Percentiles rank a stretch among this genome's conserved stretches.
Evolutionary conservation across 1,284 basidiomycete genomes (phyloP).

Genomic region (Boletellus deceptivus): DNA sequence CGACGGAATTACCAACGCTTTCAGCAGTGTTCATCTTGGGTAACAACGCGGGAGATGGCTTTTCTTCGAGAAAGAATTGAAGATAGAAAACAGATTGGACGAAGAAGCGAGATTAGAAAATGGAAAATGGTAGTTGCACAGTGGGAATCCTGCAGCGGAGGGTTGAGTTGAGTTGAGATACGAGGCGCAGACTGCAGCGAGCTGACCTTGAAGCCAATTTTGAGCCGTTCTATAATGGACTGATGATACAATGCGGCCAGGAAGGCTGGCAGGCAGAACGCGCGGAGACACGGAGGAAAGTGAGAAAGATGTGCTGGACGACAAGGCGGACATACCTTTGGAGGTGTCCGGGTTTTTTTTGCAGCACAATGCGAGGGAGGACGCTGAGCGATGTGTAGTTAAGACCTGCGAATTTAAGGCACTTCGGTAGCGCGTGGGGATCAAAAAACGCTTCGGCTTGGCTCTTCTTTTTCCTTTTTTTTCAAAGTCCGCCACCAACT

Average conservation of each 20-base stretch:
- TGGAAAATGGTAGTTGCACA: conserved; percentile 65
- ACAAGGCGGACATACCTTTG: conserved; percentile 32
- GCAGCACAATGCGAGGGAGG: conserved; percentile 37
- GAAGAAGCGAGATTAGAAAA: conserved; percentile 55
- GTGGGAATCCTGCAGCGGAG: conserved; percentile 48
- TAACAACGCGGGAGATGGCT: conserved; percentile 43
- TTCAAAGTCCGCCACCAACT: conserved; percentile 37
- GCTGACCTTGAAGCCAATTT: conserved; percentile 67
- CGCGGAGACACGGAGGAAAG: conserved; percentile 14
- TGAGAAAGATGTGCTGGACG: conserved; percentile 5
- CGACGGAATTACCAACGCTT: conserved; percentile 67
- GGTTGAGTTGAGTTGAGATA: conserved; percentile 10
- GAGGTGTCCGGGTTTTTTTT: conserved; percentile 43
- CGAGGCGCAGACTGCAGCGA: conserved; percentile 9
- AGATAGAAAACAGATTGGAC: conserved; percentile 54
- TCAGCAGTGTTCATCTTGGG: conserved; percentile 66
- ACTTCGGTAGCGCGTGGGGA: conserved; percentile 43
- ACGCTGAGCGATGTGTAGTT: conserved; percentile 36
- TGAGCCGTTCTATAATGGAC: conserved; percentile 74
- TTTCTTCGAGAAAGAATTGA: conserved; percentile 49
- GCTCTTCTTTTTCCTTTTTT: conserved; percentile 46
- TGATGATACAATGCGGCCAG: conserved; percentile 71
- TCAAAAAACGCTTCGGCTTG: conserved; percentile 51
- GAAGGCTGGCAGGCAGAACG: conserved; percentile 31
- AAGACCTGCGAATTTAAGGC: conserved; percentile 38